These are phyloP conservation scores for Neolentinus lepideus DNA, from an alignment of 1,284 basidiomycete genomes.

Conservation along the genomic window DNA sequence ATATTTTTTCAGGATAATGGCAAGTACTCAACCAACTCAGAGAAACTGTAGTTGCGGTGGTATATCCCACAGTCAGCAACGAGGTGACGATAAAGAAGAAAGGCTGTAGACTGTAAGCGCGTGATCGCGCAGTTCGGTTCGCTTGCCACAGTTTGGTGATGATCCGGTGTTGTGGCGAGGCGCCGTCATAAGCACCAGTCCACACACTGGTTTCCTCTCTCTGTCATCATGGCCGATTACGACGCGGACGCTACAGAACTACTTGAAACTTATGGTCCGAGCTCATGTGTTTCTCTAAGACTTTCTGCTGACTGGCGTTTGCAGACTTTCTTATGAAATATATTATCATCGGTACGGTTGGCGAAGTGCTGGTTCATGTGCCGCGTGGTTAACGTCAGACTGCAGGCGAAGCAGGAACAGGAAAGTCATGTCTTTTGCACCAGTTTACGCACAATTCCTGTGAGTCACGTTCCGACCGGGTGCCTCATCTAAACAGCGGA, in stretches of 20 bases:
- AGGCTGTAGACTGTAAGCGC: not conserved
- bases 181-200: not conserved
- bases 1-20: too few relatives aligned
- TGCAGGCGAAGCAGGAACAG: conserved; percentile 89
- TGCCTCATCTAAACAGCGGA: conserved; percentile 7
- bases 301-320: not conserved
- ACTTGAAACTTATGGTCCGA: conserved; percentile 84
- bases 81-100: not conserved
- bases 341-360: conserved; percentile 80
- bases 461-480: conserved; percentile 30
- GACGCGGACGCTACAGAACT: conserved; percentile 82
- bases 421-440: conserved; percentile 94
- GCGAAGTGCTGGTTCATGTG: not conserved
- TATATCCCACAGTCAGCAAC: too few relatives aligned
- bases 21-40: too few relatives aligned
- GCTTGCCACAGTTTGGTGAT: too few relatives aligned
- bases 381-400: not conserved
- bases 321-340: conserved; percentile 93
- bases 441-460: conserved; percentile 94
- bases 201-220: conserved; percentile 3
- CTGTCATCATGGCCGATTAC: conserved; percentile 50
- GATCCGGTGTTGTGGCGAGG: not conserved
- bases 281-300: not conserved
- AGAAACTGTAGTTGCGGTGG: too few relatives aligned
- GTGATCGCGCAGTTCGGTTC: not conserved